Evolutionary conservation across 345 rosid species (phyloP).

Genomic region (Aquilaria sinensis): DNA sequence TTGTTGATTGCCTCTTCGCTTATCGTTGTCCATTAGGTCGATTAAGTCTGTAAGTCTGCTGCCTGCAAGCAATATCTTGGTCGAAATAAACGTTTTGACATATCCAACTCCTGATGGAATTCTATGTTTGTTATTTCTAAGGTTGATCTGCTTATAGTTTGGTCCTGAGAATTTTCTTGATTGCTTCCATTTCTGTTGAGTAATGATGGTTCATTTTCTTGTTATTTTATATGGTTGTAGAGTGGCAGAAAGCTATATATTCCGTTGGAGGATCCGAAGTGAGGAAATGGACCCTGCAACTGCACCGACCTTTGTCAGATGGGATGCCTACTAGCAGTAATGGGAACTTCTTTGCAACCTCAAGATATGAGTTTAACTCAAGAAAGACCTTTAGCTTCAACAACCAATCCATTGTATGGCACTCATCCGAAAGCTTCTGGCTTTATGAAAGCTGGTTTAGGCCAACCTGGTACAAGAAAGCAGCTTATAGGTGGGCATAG

Average conservation of each 20-base stretch:
- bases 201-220: conserved; percentile 8
- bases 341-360: conserved; percentile 80
- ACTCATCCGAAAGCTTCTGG: conserved; percentile 78
- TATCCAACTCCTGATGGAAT: not conserved
- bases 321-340: conserved; percentile 66
- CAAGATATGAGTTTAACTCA: conserved; percentile 91
- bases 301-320: conserved; percentile 76
- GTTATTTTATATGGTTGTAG: conserved; percentile 31
- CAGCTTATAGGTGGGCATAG: conserved; percentile 72
- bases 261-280: conserved; percentile 86
- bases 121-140: not conserved
- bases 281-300: conserved; percentile 94
- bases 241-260: conserved; percentile 98
- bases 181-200: conserved; percentile 3
- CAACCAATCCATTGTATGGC: conserved; percentile 77
- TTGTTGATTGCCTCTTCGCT: too few species aligned
- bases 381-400: conserved; percentile 82
- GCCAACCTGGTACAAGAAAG: conserved; percentile 72
- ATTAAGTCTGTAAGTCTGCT: too few species aligned
- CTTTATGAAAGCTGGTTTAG: conserved; percentile 83
- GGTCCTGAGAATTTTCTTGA: not conserved
- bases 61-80: too few species aligned
- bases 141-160: conserved; percentile 7
- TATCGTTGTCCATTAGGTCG: too few species aligned
- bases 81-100: too few species aligned